Base-by-base conservation (phyloP, 2,329 filamentous ascomycete genomes). In the Davidsoniella neocaledoniae region DNA sequence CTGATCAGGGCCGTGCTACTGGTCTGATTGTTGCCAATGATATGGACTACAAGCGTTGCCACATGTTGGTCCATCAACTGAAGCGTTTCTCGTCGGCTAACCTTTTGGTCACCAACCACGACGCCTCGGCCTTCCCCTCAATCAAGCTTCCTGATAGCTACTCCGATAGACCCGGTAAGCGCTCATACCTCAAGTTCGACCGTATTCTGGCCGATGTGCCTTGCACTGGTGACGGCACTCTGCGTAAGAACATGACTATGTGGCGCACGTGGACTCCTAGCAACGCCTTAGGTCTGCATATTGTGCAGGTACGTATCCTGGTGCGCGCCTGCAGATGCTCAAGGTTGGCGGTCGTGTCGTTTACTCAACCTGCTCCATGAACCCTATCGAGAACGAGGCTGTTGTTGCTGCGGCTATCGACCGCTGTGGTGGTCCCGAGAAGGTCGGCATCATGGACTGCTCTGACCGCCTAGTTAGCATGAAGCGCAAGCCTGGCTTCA, bases 291-390 rank as follows among this genome's bases (percentile, higher is more conserved):
- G 91, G 90, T 21, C 74, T 98, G 33, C 84, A 95, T 64, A 68
- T 78, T 33, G 93, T 86, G 1, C 91, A 98, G 66, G 75, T 86
- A 42, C 76, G 90, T 43, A 98, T 98, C 57, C 71, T 98, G 45
- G 84, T 94, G 51, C 81, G 91, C 54, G 86, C 91, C 29, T 98
- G 47, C 90, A 96, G 67, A 86, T 98, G 79, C 77, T 98, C 56
- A 96, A 95, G 70, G 83, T 86, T 50, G 90, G 91, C 39, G 91
- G 91, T 47, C 79, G 88, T 55, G 85, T 96, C 25, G 90, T 98
- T 48, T 98, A 96, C 68, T 96, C 90, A 2, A 98, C 91, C 17
- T 98, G 91, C 73, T 95, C 87, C 64, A 86, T 98, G 84, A 98
- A 98, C 66, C 91, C 91, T 0, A 79, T 96, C 25, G 91, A 98